These are phyloP conservation scores for Arachis monticola DNA, from an alignment of 331 rosid genomes.

Conservation along the genomic window DNA sequence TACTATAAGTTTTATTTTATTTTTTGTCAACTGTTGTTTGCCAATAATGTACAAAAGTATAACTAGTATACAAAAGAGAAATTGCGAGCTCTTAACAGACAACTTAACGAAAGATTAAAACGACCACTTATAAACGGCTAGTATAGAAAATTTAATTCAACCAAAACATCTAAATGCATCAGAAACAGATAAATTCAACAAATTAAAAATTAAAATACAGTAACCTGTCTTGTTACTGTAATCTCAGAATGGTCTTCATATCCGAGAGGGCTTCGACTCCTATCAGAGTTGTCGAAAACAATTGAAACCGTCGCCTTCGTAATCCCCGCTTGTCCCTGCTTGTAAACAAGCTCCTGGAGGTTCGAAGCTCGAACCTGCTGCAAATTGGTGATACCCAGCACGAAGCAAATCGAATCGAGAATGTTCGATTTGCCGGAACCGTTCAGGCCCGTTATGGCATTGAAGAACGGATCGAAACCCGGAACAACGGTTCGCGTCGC, in stretches of 20 bases:
- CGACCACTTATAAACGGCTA: neutral
- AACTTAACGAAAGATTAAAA: conserved; percentile 1
- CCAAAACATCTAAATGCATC: conserved; percentile 6
- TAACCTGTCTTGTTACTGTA: conserved; percentile 93
- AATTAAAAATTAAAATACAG: neutral
- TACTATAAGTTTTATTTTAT: neutral
- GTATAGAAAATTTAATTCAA: neutral
- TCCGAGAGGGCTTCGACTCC: conserved; percentile 85
- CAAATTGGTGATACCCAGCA: conserved; percentile 87
- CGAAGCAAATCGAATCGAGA: conserved; percentile 93
- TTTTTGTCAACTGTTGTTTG: no score
- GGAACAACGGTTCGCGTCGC: conserved; percentile 93
- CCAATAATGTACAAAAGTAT: neutral
- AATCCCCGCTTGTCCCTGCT: conserved; percentile 98
- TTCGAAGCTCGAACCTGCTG: conserved; percentile 96
- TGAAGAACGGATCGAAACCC: conserved; percentile 88
- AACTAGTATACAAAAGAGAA: neutral
- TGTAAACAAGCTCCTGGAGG: conserved; percentile 95
- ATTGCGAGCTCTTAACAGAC: neutral
- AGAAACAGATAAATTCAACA: neutral
- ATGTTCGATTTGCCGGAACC: conserved; percentile 98
- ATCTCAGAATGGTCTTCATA: conserved; percentile 82
- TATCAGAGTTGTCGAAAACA: conserved; percentile 74
- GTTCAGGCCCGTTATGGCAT: conserved; percentile 92
- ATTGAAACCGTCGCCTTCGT: conserved; percentile 97